Evolutionary conservation across 495 filamentous ascomycete genomes (phyloP).

Genomic region (Letharia columbiana): DNA sequence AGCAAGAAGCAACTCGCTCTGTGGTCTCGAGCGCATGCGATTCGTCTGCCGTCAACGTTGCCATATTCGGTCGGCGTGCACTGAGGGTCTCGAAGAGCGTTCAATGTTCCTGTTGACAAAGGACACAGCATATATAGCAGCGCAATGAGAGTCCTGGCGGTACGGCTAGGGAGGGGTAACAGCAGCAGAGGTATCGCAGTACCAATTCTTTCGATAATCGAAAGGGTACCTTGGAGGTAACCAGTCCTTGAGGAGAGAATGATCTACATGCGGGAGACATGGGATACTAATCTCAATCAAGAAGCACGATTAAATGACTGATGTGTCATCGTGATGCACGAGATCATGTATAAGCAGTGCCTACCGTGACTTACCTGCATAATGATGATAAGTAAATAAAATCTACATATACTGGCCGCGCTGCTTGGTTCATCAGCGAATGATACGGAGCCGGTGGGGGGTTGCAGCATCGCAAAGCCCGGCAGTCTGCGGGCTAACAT

Average conservation of each 20-base stretch:
- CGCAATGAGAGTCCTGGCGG: not conserved
- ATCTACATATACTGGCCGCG: not conserved
- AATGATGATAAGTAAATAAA: not conserved
- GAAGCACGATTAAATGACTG: not conserved
- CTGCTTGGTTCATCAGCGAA: not conserved
- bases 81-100: not conserved
- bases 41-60: conserved; percentile 16
- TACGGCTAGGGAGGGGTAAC: not conserved
- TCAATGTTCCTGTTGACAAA: not conserved
- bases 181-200: not conserved
- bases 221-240: not conserved
- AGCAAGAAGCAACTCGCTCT: conserved; percentile 59
- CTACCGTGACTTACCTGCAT: not conserved
- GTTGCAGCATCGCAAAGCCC: not conserved
- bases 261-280: conserved; percentile 1
- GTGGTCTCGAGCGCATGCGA: conserved; percentile 45
- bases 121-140: not conserved
- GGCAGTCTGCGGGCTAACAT: not conserved
- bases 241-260: not conserved
- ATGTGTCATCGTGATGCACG: not conserved
- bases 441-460: not conserved
- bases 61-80: not conserved
- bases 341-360: not conserved
- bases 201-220: not conserved
- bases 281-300: not conserved